Evolutionary conservation across 352 stramenopile species (phyloP), one percentile per base, ranked within the genome.

Genomic region (Phytopythium helicoides): DNA sequence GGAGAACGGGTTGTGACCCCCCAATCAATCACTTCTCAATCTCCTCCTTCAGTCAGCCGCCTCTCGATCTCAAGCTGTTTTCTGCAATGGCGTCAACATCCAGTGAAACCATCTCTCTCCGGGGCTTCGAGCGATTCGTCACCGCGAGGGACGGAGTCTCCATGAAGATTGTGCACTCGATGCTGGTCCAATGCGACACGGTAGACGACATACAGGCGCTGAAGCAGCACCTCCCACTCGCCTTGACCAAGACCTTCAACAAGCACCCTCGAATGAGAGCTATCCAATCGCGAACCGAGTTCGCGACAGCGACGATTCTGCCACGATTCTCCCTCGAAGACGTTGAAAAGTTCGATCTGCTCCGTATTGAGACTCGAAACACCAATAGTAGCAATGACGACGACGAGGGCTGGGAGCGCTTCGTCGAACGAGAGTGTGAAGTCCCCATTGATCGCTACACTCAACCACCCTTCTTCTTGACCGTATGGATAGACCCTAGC

Each of bases 211-310:
- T 39, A 3, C 14, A 54, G 3, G 47, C 58, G 12, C 23, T 84
- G 25, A 42, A 71, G 21, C 47, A 18, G 3, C 48, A 62, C 21
- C 38, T 76, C 2, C 62, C 67, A 3, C 9, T 21, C 0, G 70
- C 73, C 10, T 21, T 81, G 5, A 35, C 60, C n/a, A 38, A 46
- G 2, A 71, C 70, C 1, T 79, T 79, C 56, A 81, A 84, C 63
- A 58, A 50, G 10, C 63, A 81, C 51, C 73, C 64, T 1, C 59
- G 60, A 1, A 81, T 84, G 67, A 61, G 73, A 22, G 53, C 56
- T 5, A 54, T 58, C 8, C 61, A 75, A 50, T 19, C 70, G 19
- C 62, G 66, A 26, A 31, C 44, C 34, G 44, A 59, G 51, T 65
- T 66, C 31, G 64, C 64, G 23, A 55, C 41, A 21, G 73, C 45